Conservation (phyloP, 192 early-diverging fungal genomes). For the Coemansia sp. region DNA sequence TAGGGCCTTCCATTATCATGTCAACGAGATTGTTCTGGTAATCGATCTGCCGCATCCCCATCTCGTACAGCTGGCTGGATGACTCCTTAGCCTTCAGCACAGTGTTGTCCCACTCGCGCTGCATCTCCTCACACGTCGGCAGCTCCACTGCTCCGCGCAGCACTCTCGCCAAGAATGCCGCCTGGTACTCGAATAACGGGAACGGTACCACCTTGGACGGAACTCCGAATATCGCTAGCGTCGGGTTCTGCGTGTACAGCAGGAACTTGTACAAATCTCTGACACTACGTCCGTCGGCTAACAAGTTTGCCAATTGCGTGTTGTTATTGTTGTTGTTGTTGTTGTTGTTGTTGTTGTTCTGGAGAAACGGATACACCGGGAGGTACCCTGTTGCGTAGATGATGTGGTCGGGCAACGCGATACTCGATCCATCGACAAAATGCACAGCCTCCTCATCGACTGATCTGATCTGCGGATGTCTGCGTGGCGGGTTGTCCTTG, state of each 20-base stretch:
- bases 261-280: conserved; percentile 50
- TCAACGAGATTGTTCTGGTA: conserved; percentile 27
- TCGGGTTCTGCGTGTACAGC: conserved; percentile 56
- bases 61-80: background rate
- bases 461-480: conserved; percentile 15
- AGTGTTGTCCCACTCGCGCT: conserved; percentile 17
- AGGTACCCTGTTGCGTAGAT: conserved; percentile 71
- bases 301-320: background rate
- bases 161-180: conserved; percentile 47
- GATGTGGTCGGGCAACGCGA: conserved; percentile 51
- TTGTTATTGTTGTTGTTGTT: background rate
- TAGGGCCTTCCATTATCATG: background rate
- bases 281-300: conserved; percentile 44
- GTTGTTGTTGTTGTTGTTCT: background rate
- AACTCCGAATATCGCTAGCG: conserved; percentile 60
- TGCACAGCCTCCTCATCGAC: conserved; percentile 12
- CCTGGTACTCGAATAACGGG: conserved; percentile 63
- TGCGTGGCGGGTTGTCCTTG: background rate
- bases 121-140: conserved; percentile 32
- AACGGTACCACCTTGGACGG: conserved; percentile 62
- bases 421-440: conserved; percentile 30
- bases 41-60: conserved; percentile 23
- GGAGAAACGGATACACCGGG: conserved; percentile 62
- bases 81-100: background rate
- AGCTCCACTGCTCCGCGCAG: conserved; percentile 30